Evolutionary conservation across 1,284 basidiomycete species (phyloP).

Genomic region (Amylostereum chailletii): DNA sequence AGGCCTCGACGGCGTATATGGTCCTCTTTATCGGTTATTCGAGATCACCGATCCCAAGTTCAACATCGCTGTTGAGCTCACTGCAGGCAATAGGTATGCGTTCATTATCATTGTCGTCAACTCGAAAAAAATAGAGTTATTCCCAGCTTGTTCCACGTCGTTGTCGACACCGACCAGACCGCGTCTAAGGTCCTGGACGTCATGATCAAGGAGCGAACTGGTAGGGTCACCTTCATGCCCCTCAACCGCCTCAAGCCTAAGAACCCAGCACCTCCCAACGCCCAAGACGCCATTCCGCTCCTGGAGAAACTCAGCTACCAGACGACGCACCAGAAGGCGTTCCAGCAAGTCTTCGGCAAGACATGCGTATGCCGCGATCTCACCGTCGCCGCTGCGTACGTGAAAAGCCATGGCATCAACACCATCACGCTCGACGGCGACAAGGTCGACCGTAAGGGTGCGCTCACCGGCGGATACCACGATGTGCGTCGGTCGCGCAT

Average conservation of each 20-base stretch:
- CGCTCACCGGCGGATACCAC: slow-evolving; percentile 93
- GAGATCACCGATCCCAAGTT: slow-evolving; percentile 85
- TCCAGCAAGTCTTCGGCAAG: slow-evolving; percentile 97
- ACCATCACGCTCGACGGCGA: slow-evolving; percentile 98
- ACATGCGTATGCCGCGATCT: slow-evolving; percentile 94
- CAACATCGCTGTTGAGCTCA: slow-evolving; percentile 90
- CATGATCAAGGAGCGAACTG: slow-evolving; percentile 89
- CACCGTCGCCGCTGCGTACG: slow-evolving; percentile 88
- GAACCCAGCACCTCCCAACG: slow-evolving; percentile 58
- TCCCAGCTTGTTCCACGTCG: slow-evolving; percentile 88
- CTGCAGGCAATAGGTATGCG: slow-evolving; percentile 82
- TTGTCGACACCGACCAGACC: slow-evolving; percentile 93
- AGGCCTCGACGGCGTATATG: slow-evolving; percentile 77
- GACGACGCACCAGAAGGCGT: slow-evolving; percentile 66
- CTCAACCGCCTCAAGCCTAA: slow-evolving; percentile 92
- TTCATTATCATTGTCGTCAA: background rate
- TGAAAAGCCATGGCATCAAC: slow-evolving; percentile 90
- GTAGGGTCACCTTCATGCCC: slow-evolving; percentile 97
- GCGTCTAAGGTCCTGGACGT: slow-evolving; percentile 82
- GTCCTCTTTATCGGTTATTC: slow-evolving; percentile 91
- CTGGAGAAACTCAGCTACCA: slow-evolving; percentile 82
- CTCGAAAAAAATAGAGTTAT: slow-evolving; percentile 1
- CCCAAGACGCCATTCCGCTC: slow-evolving; percentile 84
- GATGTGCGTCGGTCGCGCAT: slow-evolving; percentile 87
- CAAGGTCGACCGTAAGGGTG: slow-evolving; percentile 94